A percentile compares a stretch with the other conserved stretches of the same genome.
phyloP scores from a whole-genome alignment of 768 basidiomycete species.

The Trametes gibbosa region DNA sequence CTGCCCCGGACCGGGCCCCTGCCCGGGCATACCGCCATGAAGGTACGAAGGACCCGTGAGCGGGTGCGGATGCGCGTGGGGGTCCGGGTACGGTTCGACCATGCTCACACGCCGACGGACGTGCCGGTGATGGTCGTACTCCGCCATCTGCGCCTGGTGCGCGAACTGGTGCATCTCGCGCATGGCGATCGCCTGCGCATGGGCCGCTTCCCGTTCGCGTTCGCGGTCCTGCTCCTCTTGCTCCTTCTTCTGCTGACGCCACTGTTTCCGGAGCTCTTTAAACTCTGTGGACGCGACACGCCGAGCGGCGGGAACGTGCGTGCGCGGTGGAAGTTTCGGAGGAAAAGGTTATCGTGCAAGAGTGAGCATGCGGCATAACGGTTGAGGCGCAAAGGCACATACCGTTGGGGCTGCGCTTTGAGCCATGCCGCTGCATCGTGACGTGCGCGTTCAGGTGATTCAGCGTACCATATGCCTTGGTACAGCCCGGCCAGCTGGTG shows the following conservation, averaged over 20 bases:
- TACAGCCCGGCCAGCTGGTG: constrained; percentile 38
- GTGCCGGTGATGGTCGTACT: constrained; percentile 16
- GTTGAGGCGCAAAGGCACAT: constrained; percentile 32
- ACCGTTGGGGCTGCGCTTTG: constrained; percentile 89
- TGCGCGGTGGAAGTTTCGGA: not conserved
- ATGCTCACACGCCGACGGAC: constrained; percentile 13
- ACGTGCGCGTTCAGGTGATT: constrained; percentile 99
- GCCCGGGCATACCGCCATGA: constrained; percentile 11
- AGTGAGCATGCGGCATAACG: constrained; percentile 9
- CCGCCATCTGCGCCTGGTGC: constrained; percentile 7
- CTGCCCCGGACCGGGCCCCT: not conserved
- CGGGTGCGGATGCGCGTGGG: constrained; percentile 15
- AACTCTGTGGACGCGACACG: constrained; percentile 62
- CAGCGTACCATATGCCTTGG: constrained; percentile 89
- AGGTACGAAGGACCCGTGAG: constrained; percentile 15
- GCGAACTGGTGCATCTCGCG: constrained; percentile 12
- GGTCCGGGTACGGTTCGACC: constrained; percentile 18
- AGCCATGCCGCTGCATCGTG: constrained; percentile 95
- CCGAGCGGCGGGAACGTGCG: not conserved
- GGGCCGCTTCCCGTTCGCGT: constrained; percentile 21
- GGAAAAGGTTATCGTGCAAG: constrained; percentile 4
- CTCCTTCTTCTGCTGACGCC: constrained; percentile 93
- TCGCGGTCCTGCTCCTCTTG: constrained; percentile 28
- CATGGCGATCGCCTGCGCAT: constrained; percentile 11
- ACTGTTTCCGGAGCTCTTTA: constrained; percentile 94